Base-by-base conservation (phyloP, 345 rosid genomes). In the Clausena lansium region DNA sequence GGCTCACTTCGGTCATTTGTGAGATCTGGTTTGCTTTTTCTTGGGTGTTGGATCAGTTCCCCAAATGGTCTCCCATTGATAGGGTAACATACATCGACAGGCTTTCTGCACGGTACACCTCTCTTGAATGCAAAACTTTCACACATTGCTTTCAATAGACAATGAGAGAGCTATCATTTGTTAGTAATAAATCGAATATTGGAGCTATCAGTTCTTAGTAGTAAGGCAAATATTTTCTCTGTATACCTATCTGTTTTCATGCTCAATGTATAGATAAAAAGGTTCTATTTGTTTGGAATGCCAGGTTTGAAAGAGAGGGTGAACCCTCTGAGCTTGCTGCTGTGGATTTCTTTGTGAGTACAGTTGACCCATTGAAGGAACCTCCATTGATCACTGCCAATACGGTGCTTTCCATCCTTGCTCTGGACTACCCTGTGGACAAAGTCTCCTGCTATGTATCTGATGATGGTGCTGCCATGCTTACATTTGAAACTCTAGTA, bases 11-110 rank as follows among this genome's bases (percentile, higher is more conserved):
- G 79, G 92, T 96, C 80, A 94, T 96, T 82, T 96, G 99, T 76
- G 99, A 96, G 92, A 92, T 96, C 52, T 96, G 99, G 99, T 96
- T 96, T 83, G 99, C 99, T 20, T 81, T 89, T 81, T 96, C 97
- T 4, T 96, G 99, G 99, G 97, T 96, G 83, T 65, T 96, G 90
- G 99, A 96, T 96, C 99, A 96, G 90, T 96, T 96, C 77, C 99
- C 99, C 41, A 96, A 96, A 83, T 96, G 99, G 99, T 78, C 85
- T 85, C 99, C 99, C 35, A 75, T 96, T 70, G 85, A 92, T 78
- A 81, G 97, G 79, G 87, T 81, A 68, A 90, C 99, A 70, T 90
- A 82, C 76, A 72, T 82, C 9, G 95, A 96, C 75, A 85, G 88
- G 39, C 87, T 96, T 67, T 90, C 99, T 45, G 97, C 97, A 83